These are phyloP conservation scores for Cytospora piceae DNA, from an alignment of 2,329 filamentous ascomycete species.

Conservation along the genomic window DNA sequence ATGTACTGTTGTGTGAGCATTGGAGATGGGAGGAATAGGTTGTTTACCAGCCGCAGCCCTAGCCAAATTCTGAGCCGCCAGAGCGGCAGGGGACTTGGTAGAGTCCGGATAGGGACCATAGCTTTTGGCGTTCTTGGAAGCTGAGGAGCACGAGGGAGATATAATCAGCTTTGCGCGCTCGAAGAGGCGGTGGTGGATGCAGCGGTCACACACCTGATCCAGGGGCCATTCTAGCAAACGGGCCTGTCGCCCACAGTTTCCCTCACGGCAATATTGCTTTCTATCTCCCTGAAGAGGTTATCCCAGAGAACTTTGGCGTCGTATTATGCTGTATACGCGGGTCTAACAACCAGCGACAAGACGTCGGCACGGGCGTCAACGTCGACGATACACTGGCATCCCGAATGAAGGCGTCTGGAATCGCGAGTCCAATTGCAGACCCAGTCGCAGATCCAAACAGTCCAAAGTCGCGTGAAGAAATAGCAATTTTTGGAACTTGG, in stretches of 20 bases:
- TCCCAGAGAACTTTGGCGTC: conserved; percentile 3
- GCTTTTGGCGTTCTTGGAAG: conserved; percentile 25
- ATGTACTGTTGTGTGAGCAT: conserved; percentile 25
- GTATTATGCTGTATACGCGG: conserved; percentile 2
- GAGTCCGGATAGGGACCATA: conserved; percentile 15
- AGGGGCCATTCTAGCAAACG: conserved; percentile 29
- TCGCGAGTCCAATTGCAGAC: conserved; percentile 18
- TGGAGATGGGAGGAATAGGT: conserved; percentile 16
- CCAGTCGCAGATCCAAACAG: conserved; percentile 14
- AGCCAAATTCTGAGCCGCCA: conserved; percentile 17
- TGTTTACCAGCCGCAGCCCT: conserved; percentile 14
- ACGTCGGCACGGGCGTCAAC: conserved; percentile 29
- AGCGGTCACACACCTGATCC: conserved; percentile 26
- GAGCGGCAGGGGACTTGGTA: conserved; percentile 19
- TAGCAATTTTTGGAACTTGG: not conserved
- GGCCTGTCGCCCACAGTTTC: conserved; percentile 20
- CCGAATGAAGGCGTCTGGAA: conserved; percentile 24
- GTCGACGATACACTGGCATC: conserved; percentile 26
- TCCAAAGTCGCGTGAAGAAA: conserved; percentile 1
- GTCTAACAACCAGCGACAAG: conserved; percentile 25
- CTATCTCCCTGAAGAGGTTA: conserved; percentile 3
- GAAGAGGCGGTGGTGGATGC: conserved; percentile 5
- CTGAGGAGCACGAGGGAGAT: conserved; percentile 10
- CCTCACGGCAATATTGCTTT: conserved; percentile 2
- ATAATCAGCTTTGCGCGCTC: conserved; percentile 20